Evolutionary conservation across 2,329 filamentous ascomycete genomes (phyloP), one percentile per base, ranked within the genome.

Genomic region (Clonostachys chloroleuca): DNA sequence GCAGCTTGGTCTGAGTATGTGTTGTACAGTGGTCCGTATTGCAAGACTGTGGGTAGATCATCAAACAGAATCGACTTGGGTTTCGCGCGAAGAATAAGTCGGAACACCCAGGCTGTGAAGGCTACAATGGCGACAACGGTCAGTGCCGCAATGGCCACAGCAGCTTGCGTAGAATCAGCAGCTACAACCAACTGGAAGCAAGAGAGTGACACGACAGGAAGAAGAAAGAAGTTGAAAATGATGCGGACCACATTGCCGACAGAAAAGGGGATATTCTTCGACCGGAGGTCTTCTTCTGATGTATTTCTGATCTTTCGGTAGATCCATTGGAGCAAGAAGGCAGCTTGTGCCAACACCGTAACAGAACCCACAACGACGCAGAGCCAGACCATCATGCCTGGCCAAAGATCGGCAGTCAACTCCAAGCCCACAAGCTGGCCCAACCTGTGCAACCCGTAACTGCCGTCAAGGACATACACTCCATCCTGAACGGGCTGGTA

Each of bases 21-120:
- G 68, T 99, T 99, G 68, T 99, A 99, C 8, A 99, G 74, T 6
- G 94, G 90, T 0, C 94, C 94, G 57, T 96, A 97, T 1, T 90
- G 78, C 3, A 99, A 75, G 9, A 97, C 84, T 0, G 90, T 96
- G 7, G 90, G 84, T 43, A 99, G 75, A 59, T 97, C 91, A 66
- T 99, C 94, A 63, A 96, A 99, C 10, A 99, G 76, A 54, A 90
- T 87, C 2, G 90, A 87, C 51, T 91, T 85, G 6, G 92, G 92
- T 53, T 87, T 84, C 1, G 89, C 94, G 20, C 76, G 82, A 48
- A 86, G 83, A 57, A 97, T 92, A 44, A 95, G 75, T 59, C 82
- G 83, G 43, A 96, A 80, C 24, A 95, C 80, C 84, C 91, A 96
- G 30, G 74, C 74, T 3, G 87, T 83, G 62, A 92, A 89, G 34